A percentile compares a stretch with the other conserved stretches of the same genome.
phyloP scores from a whole-genome alignment of 1,139 yeast genomes.

The Protomyces arabidopsidicola region DNA sequence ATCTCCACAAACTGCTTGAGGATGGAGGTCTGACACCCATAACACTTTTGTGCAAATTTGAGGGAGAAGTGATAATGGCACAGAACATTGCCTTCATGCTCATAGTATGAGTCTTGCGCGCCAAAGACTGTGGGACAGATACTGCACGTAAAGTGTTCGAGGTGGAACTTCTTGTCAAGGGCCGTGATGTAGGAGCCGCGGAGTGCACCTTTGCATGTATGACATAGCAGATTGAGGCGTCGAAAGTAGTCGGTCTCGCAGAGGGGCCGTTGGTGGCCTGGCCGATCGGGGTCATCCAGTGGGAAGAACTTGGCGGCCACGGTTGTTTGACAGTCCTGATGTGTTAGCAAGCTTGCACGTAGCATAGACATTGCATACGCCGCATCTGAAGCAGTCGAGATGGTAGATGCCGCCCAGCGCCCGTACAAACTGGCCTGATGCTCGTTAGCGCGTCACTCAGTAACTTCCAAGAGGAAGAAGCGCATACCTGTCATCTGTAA shows the following conservation, averaged over 20 bases:
- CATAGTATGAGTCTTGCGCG: conserved; percentile 87
- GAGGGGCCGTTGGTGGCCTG: conserved; percentile 56
- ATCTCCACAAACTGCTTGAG: conserved; percentile 92
- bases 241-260: conserved; percentile 93
- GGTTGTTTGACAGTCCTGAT: conserved; percentile 33
- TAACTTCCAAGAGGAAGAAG: neutral
- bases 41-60: conserved; percentile 80
- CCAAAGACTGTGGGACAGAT: conserved; percentile 85
- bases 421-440: conserved; percentile 27
- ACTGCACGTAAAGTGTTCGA: conserved; percentile 91
- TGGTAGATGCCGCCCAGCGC: conserved; percentile 29
- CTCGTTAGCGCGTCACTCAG: neutral
- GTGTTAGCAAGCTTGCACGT: conserved; percentile 38
- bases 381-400: conserved; percentile 30
- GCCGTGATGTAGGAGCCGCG: conserved; percentile 95
- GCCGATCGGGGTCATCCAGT: conserved; percentile 41
- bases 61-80: conserved; percentile 90
- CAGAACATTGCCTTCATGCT: conserved; percentile 73
- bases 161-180: conserved; percentile 83
- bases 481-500: neutral
- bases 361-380: neutral
- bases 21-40: conserved; percentile 87
- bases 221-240: conserved; percentile 75
- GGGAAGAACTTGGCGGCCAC: conserved; percentile 47
- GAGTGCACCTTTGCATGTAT: conserved; percentile 75